Conservation (phyloP, 108 stramenopile species). For the Epithemia pelagica region DNA sequence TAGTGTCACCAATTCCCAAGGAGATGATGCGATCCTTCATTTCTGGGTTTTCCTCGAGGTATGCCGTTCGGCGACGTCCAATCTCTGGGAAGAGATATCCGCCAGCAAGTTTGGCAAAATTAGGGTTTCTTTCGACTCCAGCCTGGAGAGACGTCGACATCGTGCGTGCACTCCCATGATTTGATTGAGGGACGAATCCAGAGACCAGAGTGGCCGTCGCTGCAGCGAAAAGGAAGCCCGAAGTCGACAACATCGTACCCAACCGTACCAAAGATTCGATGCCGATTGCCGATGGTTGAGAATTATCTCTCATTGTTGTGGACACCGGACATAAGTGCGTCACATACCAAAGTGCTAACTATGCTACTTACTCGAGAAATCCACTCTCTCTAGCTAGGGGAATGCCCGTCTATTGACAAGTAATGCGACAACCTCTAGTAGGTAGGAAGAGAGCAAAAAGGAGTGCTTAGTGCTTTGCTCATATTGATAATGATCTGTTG, state of each 20-base stretch:
- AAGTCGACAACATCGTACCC: not conserved
- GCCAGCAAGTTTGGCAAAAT: constrained; percentile 86
- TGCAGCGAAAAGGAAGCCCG: not conserved
- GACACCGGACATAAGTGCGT: too few relatives aligned
- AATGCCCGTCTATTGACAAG: too few relatives aligned
- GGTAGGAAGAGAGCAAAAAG: too few relatives aligned
- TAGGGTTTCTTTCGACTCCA: constrained; percentile 74
- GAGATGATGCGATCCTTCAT: constrained; percentile 86
- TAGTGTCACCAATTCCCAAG: constrained; percentile 96
- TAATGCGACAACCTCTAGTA: too few relatives aligned
- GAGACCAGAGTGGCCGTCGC: not conserved
- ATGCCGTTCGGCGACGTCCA: constrained; percentile 88
- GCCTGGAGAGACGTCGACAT: constrained; percentile 14
- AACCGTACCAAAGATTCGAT: too few relatives aligned
- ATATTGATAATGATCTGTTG: too few relatives aligned
- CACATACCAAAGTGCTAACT: too few relatives aligned
- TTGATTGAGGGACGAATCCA: constrained; percentile 1
- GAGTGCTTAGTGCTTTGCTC: too few relatives aligned
- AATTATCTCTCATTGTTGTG: too few relatives aligned
- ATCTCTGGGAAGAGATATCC: constrained; percentile 97
- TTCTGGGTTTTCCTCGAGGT: constrained; percentile 88
- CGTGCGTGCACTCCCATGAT: not conserved
- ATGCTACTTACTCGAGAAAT: too few relatives aligned
- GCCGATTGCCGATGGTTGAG: too few relatives aligned
- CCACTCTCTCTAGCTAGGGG: too few relatives aligned